Conservation (phyloP, 2,329 filamentous ascomycete genomes). For the Diaporthe sp. region DNA sequence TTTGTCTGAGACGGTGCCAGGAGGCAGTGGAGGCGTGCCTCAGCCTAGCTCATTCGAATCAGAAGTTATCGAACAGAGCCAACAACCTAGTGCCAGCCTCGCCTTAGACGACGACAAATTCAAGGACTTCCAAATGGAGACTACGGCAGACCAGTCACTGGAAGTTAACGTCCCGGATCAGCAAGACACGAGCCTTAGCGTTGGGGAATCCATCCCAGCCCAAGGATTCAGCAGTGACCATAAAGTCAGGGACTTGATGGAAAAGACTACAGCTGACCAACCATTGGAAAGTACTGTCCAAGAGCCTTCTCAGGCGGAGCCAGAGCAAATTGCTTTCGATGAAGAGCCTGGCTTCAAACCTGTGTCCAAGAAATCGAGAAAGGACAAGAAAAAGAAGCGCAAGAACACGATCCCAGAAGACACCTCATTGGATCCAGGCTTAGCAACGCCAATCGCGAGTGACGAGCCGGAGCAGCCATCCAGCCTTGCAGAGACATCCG, state of each 20-base stretch:
- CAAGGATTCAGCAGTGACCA: background rate
- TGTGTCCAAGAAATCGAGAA: slow-evolving; percentile 6
- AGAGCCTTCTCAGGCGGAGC: background rate
- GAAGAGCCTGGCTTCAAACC: background rate
- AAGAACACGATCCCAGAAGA: slow-evolving; percentile 2
- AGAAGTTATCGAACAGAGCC: background rate
- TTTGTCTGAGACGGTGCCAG: background rate
- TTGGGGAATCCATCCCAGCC: background rate
- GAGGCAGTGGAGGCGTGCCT: background rate
- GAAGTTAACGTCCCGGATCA: background rate
- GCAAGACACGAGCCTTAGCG: background rate
- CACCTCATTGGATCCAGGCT: background rate
- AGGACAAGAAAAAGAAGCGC: slow-evolving; percentile 12
- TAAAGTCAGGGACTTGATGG: background rate
- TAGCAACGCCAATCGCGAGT: background rate
- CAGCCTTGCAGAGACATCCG: background rate
- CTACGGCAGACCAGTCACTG: background rate
- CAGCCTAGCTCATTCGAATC: background rate
- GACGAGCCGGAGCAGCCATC: background rate
- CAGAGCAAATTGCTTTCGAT: background rate
- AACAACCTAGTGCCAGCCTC: background rate
- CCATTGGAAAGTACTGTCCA: background rate
- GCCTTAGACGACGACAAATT: background rate
- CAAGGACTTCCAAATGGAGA: background rate
- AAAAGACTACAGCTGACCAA: background rate